A percentile compares a stretch with the other conserved stretches of the same genome.
Conservation (phyloP, 2,329 filamentous ascomycete genomes). For the Cytospora piceicola region DNA sequence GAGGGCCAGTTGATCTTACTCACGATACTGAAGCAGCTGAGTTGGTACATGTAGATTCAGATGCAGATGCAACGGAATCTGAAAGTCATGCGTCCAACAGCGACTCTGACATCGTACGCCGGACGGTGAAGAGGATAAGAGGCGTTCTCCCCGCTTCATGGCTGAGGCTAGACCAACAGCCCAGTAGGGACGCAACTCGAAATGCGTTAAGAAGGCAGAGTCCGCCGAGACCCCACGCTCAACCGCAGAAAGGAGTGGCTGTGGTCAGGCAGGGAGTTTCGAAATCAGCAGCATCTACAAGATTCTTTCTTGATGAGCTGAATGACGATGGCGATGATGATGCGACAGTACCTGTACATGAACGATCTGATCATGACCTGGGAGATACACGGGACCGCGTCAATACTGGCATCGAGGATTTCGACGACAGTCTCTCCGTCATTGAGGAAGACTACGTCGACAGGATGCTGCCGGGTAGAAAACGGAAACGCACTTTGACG, state of each 20-base stretch:
- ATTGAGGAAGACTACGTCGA: constrained; percentile 59
- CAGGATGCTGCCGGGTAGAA: constrained; percentile 51
- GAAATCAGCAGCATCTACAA: background rate
- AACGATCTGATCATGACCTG: background rate
- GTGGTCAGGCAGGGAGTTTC: constrained; percentile 7
- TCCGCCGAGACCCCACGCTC: constrained; percentile 44
- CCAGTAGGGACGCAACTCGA: constrained; percentile 40
- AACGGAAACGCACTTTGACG: constrained; percentile 43
- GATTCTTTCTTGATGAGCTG: constrained; percentile 19
- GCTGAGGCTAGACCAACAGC: constrained; percentile 61
- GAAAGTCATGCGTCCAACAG: constrained; percentile 42
- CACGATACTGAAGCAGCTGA: constrained; percentile 24
- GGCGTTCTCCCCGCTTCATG: constrained; percentile 71
- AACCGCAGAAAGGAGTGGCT: constrained; percentile 44
- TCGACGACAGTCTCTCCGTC: constrained; percentile 38
- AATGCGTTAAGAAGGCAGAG: constrained; percentile 36
- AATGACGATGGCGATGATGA: constrained; percentile 21
- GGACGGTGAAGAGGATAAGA: constrained; percentile 52
- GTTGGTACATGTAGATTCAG: constrained; percentile 20
- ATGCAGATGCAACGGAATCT: constrained; percentile 30
- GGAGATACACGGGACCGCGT: background rate
- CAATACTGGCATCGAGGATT: constrained; percentile 20
- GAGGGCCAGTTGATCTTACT: constrained; percentile 19
- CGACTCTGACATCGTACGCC: constrained; percentile 47
- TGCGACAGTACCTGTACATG: background rate